These are phyloP conservation scores for Teunomyces atbi DNA, from an alignment of 805 yeast genomes.

Conservation along the genomic window DNA sequence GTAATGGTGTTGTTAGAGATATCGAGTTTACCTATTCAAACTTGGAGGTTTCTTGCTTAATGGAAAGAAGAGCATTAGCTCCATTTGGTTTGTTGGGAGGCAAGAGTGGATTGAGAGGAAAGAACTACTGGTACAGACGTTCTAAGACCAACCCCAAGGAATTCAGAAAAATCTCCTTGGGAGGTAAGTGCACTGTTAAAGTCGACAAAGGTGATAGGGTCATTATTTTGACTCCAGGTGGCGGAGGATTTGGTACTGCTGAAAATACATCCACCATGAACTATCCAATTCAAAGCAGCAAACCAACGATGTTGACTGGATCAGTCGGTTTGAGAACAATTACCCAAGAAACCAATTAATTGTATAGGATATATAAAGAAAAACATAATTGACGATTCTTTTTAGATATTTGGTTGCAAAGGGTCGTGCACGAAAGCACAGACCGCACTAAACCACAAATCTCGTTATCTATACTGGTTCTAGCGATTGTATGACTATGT, in stretches of 20 bases:
- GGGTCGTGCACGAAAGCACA: not conserved
- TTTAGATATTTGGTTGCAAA: not conserved
- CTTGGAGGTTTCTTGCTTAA: conserved; percentile 68
- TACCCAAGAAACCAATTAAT: conserved; percentile 37
- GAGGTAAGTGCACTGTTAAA: conserved; percentile 34
- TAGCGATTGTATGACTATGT: conserved; percentile 2
- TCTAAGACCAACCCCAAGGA: conserved; percentile 14
- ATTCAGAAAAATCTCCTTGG: conserved; percentile 23
- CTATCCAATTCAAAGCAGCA: conserved; percentile 23
- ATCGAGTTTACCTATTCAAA: conserved; percentile 60
- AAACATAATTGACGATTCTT: not conserved
- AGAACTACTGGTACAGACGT: conserved; percentile 33
- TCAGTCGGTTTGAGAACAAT: conserved; percentile 33
- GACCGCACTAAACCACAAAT: not conserved
- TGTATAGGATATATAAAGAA: not conserved
- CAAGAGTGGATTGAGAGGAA: conserved; percentile 68
- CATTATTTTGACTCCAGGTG: conserved; percentile 42
- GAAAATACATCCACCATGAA: conserved; percentile 10
- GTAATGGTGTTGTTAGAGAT: conserved; percentile 84
- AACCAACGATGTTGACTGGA: conserved; percentile 32
- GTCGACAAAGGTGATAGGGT: conserved; percentile 41
- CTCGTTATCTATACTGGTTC: not conserved
- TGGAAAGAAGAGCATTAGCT: conserved; percentile 80
- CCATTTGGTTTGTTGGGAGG: conserved; percentile 93
- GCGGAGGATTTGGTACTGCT: conserved; percentile 41